Evolutionary conservation across 768 basidiomycete species (phyloP).

Genomic region (Sporobolomyces roseus): DNA sequence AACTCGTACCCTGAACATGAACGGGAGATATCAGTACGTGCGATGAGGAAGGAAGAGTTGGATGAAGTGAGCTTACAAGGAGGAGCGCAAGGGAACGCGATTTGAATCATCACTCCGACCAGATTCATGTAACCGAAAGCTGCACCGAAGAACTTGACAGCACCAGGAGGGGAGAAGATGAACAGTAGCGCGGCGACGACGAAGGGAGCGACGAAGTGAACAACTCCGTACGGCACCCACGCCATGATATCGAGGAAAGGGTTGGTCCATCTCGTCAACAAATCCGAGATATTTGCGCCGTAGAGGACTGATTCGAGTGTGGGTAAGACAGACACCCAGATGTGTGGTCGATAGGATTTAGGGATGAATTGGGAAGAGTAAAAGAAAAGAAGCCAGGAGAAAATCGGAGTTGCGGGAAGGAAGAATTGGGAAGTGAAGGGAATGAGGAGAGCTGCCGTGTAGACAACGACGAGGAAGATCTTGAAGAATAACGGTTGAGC

Average conservation of each 20-base stretch:
- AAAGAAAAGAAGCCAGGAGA: conserved; percentile 79
- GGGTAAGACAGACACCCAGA: conserved; percentile 87
- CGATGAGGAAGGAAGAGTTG: background rate
- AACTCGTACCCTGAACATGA: conserved; percentile 77
- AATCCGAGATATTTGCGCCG: conserved; percentile 95
- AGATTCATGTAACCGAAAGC: conserved; percentile 93
- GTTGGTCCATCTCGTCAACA: conserved; percentile 90
- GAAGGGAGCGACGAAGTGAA: conserved; percentile 83
- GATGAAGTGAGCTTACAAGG: conserved; percentile 55
- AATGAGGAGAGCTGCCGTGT: conserved; percentile 64
- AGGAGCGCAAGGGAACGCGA: conserved; percentile 84
- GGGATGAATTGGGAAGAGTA: conserved; percentile 86
- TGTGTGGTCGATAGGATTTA: conserved; percentile 61
- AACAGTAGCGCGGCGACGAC: conserved; percentile 78
- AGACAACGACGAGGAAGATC: conserved; percentile 62
- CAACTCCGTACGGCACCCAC: conserved; percentile 95
- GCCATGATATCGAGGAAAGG: conserved; percentile 86
- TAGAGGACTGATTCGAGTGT: conserved; percentile 92
- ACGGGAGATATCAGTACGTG: background rate
- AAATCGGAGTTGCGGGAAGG: conserved; percentile 73
- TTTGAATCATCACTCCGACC: conserved; percentile 77
- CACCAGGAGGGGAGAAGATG: conserved; percentile 73
- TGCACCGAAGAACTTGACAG: conserved; percentile 75
- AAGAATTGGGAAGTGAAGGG: conserved; percentile 66
- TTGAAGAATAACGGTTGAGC: conserved; percentile 51